A percentile compares a stretch with the other conserved stretches of the same genome.
Conservation (phyloP, 495 filamentous ascomycete species). For the Neurospora pannonica region DNA sequence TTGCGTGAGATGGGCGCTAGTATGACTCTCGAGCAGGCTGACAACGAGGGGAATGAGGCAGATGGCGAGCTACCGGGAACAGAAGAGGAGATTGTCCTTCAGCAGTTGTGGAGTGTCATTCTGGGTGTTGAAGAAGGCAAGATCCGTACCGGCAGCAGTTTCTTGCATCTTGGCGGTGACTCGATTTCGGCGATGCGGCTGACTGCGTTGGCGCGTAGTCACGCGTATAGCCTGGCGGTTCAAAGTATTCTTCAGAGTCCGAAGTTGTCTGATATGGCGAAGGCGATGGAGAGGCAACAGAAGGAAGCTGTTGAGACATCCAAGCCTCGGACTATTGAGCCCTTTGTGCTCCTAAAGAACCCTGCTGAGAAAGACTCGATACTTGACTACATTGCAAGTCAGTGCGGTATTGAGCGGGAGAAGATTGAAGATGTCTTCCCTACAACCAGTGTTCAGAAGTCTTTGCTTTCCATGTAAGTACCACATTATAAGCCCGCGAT, state of each 20-base stretch:
- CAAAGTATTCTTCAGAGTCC: constrained; percentile 31
- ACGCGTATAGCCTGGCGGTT: constrained; percentile 23
- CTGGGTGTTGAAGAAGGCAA: constrained; percentile 26
- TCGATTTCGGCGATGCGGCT: constrained; percentile 41
- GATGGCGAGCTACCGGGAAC: constrained; percentile 7
- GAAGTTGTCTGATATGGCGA: constrained; percentile 19
- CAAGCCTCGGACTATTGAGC: constrained; percentile 14
- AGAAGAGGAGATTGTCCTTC: constrained; percentile 29
- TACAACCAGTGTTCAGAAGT: neutral
- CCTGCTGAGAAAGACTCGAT: constrained; percentile 11
- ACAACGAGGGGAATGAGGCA: neutral
- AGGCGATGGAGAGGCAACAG: neutral
- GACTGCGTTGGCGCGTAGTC: constrained; percentile 26
- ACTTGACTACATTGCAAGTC: constrained; percentile 36
- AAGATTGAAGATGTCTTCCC: constrained; percentile 50
- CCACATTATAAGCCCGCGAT: neutral
- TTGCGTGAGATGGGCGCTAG: constrained; percentile 14
- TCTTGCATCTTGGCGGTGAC: constrained; percentile 43
- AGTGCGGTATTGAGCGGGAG: constrained; percentile 32
- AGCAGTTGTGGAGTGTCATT: constrained; percentile 35
- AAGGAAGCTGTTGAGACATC: neutral
- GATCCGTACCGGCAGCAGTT: constrained; percentile 31
- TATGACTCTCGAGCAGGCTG: constrained; percentile 2
- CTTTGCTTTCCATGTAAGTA: neutral
- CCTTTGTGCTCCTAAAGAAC: constrained; percentile 38